phyloP scores from a whole-genome alignment of 257 asterid species.

The Galeopsis tetrahit region DNA sequence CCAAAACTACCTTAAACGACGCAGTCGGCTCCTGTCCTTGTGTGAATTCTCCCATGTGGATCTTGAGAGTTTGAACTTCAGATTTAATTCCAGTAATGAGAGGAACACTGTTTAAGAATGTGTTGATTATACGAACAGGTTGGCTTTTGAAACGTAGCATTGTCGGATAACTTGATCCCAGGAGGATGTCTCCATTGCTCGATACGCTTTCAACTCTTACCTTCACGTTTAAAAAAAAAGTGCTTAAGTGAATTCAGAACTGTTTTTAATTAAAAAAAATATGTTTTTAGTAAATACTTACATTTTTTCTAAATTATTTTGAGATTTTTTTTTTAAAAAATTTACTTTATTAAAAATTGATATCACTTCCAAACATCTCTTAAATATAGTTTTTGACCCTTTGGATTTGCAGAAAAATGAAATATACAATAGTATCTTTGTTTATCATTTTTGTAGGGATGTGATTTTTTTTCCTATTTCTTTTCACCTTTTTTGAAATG shows the following conservation, averaged over 20 bases:
- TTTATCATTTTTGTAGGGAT: no score
- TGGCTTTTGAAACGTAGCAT: constrained; percentile 62
- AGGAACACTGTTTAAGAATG: constrained; percentile 48
- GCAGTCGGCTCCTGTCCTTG: constrained; percentile 51
- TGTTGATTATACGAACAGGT: constrained; percentile 42
- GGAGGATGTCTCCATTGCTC: constrained; percentile 41
- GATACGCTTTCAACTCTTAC: constrained; percentile 62
- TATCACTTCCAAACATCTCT: no score
- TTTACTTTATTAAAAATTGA: no score
- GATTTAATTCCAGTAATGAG: constrained; percentile 58
- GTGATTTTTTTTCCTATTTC: no score
- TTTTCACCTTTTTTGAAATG: no score
- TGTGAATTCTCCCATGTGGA: constrained; percentile 38
- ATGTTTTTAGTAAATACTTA: not conserved
- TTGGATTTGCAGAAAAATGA: no score
- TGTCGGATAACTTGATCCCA: constrained; percentile 51
- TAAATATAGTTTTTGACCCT: no score
- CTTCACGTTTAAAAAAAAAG: constrained; percentile 28
- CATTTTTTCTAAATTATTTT: no score
- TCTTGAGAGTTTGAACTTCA: constrained; percentile 53
- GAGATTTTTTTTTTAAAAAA: not conserved
- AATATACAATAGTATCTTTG: no score
- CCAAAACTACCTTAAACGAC: constrained; percentile 48
- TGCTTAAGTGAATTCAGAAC: no score
- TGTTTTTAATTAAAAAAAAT: no score